phyloP scores from a whole-genome alignment of 1,284 basidiomycete species.

The Agroathelia rolfsii region DNA sequence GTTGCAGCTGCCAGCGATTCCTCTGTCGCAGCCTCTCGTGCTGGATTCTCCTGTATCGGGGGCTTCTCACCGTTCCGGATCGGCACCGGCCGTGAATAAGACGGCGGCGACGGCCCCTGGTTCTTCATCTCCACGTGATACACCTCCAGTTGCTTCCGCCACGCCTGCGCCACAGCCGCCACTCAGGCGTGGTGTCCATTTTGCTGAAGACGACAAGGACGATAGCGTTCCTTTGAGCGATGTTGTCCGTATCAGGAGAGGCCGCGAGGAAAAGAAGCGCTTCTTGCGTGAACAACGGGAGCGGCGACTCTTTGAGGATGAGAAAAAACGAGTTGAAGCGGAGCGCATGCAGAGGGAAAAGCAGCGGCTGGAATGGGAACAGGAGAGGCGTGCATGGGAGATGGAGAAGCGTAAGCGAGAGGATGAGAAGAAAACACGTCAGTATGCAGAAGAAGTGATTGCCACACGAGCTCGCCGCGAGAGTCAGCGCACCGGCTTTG shows the following conservation, averaged over 20 bases:
- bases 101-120: neutral
- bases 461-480: conserved; percentile 56
- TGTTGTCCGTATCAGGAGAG: conserved; percentile 56
- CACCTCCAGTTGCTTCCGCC: conserved; percentile 10
- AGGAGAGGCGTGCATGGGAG: conserved; percentile 40
- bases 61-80: conserved; percentile 3
- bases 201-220: conserved; percentile 56
- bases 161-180: neutral
- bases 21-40: too few species aligned
- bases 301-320: conserved; percentile 32
- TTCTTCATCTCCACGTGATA: conserved; percentile 2
- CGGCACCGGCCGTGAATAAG: neutral
- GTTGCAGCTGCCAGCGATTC: conserved; percentile 13
- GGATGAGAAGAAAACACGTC: conserved; percentile 38
- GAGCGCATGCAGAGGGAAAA: conserved; percentile 35
- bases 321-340: conserved; percentile 22
- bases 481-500: conserved; percentile 34
- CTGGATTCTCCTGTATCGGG: conserved; percentile 11
- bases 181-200: conserved; percentile 58
- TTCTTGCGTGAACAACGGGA: conserved; percentile 55
- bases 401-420: conserved; percentile 45
- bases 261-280: conserved; percentile 58
- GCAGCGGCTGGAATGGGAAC: conserved; percentile 35
- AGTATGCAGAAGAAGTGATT: conserved; percentile 49
- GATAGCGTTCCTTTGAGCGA: conserved; percentile 60